These are phyloP conservation scores for Kodamaea laetipori DNA, from an alignment of 805 yeast species.

Conservation along the genomic window DNA sequence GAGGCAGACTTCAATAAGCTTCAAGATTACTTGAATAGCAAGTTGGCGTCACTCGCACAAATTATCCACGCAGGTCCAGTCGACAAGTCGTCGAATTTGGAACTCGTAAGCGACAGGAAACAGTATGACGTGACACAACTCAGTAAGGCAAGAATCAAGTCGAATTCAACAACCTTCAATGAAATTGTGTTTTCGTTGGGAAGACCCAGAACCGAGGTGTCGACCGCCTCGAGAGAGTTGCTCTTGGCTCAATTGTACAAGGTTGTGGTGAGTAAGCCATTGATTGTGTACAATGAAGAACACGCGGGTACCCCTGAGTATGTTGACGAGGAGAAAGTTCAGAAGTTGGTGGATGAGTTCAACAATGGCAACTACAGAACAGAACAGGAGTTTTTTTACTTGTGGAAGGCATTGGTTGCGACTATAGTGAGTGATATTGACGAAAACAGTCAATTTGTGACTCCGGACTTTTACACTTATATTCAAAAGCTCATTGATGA, in stretches of 20 bases:
- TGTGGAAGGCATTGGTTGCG: slow-evolving; percentile 43
- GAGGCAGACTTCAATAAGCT: slow-evolving; percentile 18
- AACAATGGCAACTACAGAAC: slow-evolving; percentile 36
- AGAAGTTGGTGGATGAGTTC: slow-evolving; percentile 37
- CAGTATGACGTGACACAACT: slow-evolving; percentile 33
- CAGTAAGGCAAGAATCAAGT: slow-evolving; percentile 38
- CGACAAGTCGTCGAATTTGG: slow-evolving; percentile 11
- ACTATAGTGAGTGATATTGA: slow-evolving; percentile 52
- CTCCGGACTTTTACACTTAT: slow-evolving; percentile 31
- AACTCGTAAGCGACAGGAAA: slow-evolving; percentile 19
- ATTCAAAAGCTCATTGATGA: slow-evolving; percentile 34
- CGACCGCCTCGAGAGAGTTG: slow-evolving; percentile 49
- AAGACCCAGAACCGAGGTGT: slow-evolving; percentile 45
- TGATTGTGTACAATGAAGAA: slow-evolving; percentile 38
- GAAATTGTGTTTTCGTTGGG: slow-evolving; percentile 49
- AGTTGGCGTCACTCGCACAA: slow-evolving; percentile 16
- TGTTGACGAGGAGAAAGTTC: slow-evolving; percentile 39
- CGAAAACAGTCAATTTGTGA: slow-evolving; percentile 45
- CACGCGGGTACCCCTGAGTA: slow-evolving; percentile 37
- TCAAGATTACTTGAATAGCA: slow-evolving; percentile 18
- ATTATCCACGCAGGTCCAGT: slow-evolving; percentile 9
- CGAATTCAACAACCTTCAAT: slow-evolving; percentile 39
- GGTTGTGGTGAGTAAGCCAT: slow-evolving; percentile 46
- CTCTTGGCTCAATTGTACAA: slow-evolving; percentile 53
- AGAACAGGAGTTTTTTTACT: slow-evolving; percentile 41